Percentiles rank a stretch among this genome's conserved stretches.
Evolutionary conservation across 495 filamentous ascomycete genomes (phyloP).

Genomic region (Cetradonia linearis): DNA sequence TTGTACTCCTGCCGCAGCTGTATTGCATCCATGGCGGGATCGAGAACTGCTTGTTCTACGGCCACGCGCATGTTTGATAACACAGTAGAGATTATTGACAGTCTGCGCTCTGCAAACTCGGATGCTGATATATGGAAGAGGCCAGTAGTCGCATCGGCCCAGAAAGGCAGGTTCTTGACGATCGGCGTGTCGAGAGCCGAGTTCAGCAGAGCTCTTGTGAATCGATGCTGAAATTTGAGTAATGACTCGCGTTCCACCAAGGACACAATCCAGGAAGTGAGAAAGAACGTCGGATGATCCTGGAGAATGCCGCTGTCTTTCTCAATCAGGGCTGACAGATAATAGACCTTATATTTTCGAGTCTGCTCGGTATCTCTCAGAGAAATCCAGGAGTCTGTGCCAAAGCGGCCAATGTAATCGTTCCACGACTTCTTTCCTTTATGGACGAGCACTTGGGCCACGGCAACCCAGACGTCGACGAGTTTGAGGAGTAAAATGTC

Average conservation of each 20-base stretch:
- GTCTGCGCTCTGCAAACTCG: conserved; percentile 48
- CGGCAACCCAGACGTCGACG: conserved; percentile 47
- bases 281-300: conserved; percentile 40
- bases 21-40: conserved; percentile 26
- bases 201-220: conserved; percentile 49
- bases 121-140: conserved; percentile 40
- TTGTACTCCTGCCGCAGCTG: conserved; percentile 44
- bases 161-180: conserved; percentile 54
- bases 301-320: conserved; percentile 34
- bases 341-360: conserved; percentile 52
- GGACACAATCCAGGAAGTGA: conserved; percentile 50
- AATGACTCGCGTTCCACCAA: conserved; percentile 55
- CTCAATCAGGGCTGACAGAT: conserved; percentile 48
- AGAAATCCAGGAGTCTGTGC: conserved; percentile 48
- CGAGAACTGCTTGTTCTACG: conserved; percentile 33
- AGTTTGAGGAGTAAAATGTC: conserved; percentile 48
- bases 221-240: conserved; percentile 57
- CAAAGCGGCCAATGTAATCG: conserved; percentile 47
- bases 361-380: conserved; percentile 55
- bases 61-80: conserved; percentile 56
- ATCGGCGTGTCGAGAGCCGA: conserved; percentile 37
- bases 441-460: conserved; percentile 43
- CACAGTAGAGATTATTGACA: conserved; percentile 51
- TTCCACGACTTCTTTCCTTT: conserved; percentile 42
- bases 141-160: conserved; percentile 30